Evolutionary conservation across 192 early-diverging fungal genomes (phyloP).

Genomic region (Gaertneriomyces semiglobifer): DNA sequence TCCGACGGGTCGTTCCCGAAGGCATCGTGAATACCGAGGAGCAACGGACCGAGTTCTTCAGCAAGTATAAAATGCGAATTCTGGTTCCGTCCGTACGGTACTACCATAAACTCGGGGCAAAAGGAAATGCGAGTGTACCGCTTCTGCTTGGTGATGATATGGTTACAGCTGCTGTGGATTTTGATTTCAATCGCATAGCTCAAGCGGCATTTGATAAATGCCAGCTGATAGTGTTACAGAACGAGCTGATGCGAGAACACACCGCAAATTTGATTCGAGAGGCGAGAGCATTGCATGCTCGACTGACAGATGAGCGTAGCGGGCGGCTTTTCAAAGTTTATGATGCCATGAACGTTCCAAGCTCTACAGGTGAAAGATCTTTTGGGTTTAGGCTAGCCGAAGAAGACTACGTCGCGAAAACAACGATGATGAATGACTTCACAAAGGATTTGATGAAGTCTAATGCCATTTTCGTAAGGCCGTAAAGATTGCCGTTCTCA

Average conservation of each 20-base stretch:
- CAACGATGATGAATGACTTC: constrained; percentile 44
- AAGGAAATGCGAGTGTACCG: constrained; percentile 43
- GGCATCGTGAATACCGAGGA: constrained; percentile 27
- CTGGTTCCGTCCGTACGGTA: constrained; percentile 43
- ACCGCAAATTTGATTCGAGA: constrained; percentile 36
- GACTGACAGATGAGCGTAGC: constrained; percentile 48
- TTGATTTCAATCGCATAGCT: constrained; percentile 48
- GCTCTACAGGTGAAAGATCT: constrained; percentile 29
- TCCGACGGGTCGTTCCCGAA: constrained; percentile 16
- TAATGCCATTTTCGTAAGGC: constrained; percentile 34
- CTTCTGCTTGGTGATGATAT: constrained; percentile 44
- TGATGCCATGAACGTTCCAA: constrained; percentile 39
- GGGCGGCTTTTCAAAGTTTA: constrained; percentile 50
- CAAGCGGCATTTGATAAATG: constrained; percentile 51
- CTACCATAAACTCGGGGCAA: constrained; percentile 47
- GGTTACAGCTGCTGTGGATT: constrained; percentile 40
- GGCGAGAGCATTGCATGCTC: constrained; percentile 37
- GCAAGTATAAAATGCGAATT: constrained; percentile 47
- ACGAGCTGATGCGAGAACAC: constrained; percentile 42
- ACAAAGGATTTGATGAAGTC: constrained; percentile 44
- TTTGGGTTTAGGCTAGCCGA: constrained; percentile 45
- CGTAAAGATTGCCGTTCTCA: constrained; percentile 6
- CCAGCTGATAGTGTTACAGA: constrained; percentile 43
- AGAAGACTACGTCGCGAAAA: constrained; percentile 47
- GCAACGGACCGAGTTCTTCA: constrained; percentile 39